These are phyloP conservation scores for Gymnopilus junonius DNA, from an alignment of 768 basidiomycete species.

Conservation along the genomic window DNA sequence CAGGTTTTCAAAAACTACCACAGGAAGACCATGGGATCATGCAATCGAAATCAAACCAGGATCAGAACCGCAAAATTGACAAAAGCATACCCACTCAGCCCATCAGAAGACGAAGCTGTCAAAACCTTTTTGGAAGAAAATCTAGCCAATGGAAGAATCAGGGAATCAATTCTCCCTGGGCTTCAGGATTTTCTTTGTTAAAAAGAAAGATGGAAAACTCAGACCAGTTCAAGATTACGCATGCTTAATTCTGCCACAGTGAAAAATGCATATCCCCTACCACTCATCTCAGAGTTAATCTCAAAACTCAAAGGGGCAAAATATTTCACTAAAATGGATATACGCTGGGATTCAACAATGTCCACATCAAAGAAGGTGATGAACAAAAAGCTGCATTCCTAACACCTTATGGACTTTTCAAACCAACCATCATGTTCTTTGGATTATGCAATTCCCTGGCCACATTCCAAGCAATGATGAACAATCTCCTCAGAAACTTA, in stretches of 20 bases:
- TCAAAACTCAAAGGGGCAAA: not conserved
- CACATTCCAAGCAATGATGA: conserved; percentile 41
- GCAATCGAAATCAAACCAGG: conserved; percentile 10
- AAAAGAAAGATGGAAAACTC: conserved; percentile 20
- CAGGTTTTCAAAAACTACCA: not conserved
- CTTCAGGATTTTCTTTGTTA: conserved; percentile 12
- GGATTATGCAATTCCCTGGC: conserved; percentile 37
- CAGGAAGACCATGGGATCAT: conserved; percentile 10
- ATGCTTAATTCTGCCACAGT: conserved; percentile 34
- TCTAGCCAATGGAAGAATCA: not conserved
- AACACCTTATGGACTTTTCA: conserved; percentile 25
- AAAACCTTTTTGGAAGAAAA: conserved; percentile 3
- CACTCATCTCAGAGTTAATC: conserved; percentile 27
- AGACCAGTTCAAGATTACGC: conserved; percentile 32
- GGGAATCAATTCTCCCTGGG: not conserved
- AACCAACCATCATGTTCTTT: conserved; percentile 41
- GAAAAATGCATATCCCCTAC: conserved; percentile 36
- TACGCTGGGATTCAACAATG: not conserved
- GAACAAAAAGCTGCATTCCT: conserved; percentile 46
- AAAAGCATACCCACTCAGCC: conserved; percentile 1
- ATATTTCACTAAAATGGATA: not conserved
- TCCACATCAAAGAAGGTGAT: conserved; percentile 18
- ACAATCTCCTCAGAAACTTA: conserved; percentile 30
- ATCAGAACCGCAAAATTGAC: not conserved
- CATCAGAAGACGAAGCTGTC: not conserved